Percentiles rank a stretch among this genome's conserved stretches.
These are phyloP conservation scores for Irpex sp. DNA, from an alignment of 1,284 basidiomycete species.

Conservation along the genomic window DNA sequence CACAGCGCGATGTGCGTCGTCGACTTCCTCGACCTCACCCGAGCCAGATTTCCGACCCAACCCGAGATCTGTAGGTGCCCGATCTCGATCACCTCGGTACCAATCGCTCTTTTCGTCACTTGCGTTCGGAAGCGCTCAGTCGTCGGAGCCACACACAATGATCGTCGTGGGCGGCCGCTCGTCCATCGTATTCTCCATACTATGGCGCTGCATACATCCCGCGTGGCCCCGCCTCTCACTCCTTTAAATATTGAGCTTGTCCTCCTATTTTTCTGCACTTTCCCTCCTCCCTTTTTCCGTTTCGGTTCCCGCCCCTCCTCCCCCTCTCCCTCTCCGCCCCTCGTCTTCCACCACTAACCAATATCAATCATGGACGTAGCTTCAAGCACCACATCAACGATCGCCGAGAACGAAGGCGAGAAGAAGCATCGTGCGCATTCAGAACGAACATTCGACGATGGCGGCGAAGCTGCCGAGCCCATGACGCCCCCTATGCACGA, in stretches of 20 bases:
- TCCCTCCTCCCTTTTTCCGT: not conserved
- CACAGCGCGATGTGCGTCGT: no score
- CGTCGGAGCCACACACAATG: no score
- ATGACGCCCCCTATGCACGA: conserved; percentile 20
- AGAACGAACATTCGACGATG: not conserved
- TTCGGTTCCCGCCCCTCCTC: no score
- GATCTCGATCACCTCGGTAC: no score
- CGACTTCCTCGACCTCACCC: no score
- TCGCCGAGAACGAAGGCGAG: conserved; percentile 1
- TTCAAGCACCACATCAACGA: conserved; percentile 5
- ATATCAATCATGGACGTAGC: conserved; percentile 3
- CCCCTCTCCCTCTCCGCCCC: not conserved
- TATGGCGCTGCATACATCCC: not conserved
- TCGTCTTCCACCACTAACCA: not conserved
- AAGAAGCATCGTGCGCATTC: not conserved
- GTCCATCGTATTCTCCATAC: not conserved
- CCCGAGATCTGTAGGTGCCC: not conserved
- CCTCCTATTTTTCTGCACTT: not conserved
- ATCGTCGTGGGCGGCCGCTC: conserved; percentile 8
- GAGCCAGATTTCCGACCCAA: not conserved
- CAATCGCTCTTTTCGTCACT: no score
- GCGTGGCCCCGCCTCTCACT: not conserved
- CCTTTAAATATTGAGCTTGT: not conserved
- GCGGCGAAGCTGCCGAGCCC: not conserved
- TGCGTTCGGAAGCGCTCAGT: no score